phyloP scores from a whole-genome alignment of 2,329 filamentous ascomycete genomes.

The Paecilomyces sp. region DNA sequence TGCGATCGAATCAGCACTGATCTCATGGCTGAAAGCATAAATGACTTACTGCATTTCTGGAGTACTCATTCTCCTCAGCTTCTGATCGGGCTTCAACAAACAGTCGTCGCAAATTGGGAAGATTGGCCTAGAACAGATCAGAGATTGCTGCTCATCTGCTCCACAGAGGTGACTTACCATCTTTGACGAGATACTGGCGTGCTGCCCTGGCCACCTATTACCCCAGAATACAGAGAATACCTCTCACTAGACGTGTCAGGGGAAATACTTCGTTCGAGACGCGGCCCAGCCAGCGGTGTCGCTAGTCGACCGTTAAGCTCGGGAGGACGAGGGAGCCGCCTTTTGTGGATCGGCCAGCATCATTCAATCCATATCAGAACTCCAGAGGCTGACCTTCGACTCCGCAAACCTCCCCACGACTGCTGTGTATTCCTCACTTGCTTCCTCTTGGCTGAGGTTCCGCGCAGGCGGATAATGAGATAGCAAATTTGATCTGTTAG shows the following conservation, averaged over 20 bases:
- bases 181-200: background rate
- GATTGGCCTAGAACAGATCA: constrained; percentile 32
- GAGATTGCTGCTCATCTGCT: background rate
- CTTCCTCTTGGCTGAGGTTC: background rate
- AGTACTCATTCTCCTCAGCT: constrained; percentile 89
- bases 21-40: background rate
- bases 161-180: constrained; percentile 3
- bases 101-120: constrained; percentile 90
- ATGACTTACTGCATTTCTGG: constrained; percentile 72
- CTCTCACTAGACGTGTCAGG: background rate
- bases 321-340: background rate
- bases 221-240: background rate
- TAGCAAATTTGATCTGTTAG: background rate
- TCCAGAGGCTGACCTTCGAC: background rate
- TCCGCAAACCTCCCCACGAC: background rate
- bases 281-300: background rate
- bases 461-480: background rate
- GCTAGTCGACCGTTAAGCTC: background rate
- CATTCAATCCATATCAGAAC: background rate
- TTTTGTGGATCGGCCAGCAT: constrained; percentile 1
- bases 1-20: constrained; percentile 1
- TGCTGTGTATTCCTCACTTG: background rate
- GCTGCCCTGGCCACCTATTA: background rate
- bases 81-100: constrained; percentile 93
- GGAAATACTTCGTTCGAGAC: background rate